A percentile compares a stretch with the other conserved stretches of the same genome.
Conservation (phyloP, 1,139 yeast genomes). For the Zygosaccharomyces sapae region DNA sequence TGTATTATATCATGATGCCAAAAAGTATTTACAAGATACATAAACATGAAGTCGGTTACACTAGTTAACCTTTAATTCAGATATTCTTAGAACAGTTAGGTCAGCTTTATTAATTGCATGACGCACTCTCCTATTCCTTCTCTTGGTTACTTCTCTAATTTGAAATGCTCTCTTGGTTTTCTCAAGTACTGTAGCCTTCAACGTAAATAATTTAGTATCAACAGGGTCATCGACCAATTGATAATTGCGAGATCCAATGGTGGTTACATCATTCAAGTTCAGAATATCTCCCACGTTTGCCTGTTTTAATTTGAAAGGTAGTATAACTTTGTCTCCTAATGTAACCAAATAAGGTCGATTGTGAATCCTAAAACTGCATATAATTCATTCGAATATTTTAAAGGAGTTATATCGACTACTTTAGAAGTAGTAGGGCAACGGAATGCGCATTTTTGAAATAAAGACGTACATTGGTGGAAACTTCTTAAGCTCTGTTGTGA, state of each 20-base stretch:
- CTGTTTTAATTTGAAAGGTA: constrained; percentile 72
- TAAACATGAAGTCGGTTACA: neutral
- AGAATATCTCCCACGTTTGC: constrained; percentile 80
- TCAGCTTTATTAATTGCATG: constrained; percentile 75
- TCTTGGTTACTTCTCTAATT: constrained; percentile 62
- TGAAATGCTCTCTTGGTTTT: constrained; percentile 80
- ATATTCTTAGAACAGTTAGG: constrained; percentile 75
- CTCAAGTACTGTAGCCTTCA: constrained; percentile 78
- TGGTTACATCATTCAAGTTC: constrained; percentile 65
- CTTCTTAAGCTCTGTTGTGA: neutral
- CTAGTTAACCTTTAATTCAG: constrained; percentile 56
- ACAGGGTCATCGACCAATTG: constrained; percentile 58
- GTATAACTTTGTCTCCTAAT: constrained; percentile 74
- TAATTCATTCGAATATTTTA: constrained; percentile 62
- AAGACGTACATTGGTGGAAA: neutral
- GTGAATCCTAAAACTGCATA: constrained; percentile 80
- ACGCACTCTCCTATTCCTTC: constrained; percentile 79
- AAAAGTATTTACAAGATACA: constrained; percentile 1
- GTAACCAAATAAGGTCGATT: constrained; percentile 86
- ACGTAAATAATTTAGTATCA: constrained; percentile 51
- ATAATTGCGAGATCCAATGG: constrained; percentile 81
- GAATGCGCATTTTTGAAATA: constrained; percentile 1
- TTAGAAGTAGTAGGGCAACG: neutral
- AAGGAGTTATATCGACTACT: constrained; percentile 45
- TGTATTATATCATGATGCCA: too few relatives aligned